These are phyloP conservation scores for Penicillium hordei DNA, from an alignment of 2,329 filamentous ascomycete genomes.

Conservation along the genomic window DNA sequence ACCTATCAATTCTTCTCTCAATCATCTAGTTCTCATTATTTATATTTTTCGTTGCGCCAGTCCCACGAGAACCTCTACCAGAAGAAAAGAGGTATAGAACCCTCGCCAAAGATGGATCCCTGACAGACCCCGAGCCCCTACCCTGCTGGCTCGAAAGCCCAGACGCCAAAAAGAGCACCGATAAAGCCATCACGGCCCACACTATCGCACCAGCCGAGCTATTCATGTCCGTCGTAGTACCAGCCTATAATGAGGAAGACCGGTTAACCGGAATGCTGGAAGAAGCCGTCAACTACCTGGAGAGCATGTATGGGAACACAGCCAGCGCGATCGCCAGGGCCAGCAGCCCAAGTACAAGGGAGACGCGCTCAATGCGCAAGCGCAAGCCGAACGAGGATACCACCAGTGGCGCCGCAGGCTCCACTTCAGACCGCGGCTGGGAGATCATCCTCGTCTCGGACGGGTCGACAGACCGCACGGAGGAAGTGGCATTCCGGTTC, in stretches of 20 bases:
- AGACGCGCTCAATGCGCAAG: slow-evolving; percentile 21
- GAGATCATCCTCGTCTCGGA: slow-evolving; percentile 93
- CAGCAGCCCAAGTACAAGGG: slow-evolving; percentile 7
- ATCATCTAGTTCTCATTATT: slow-evolving; percentile 60
- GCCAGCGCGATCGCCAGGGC: slow-evolving; percentile 16
- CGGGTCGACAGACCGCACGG: slow-evolving; percentile 79
- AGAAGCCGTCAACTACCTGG: slow-evolving; percentile 85
- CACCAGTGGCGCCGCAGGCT: slow-evolving; percentile 35
- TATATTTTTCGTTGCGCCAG: slow-evolving; percentile 74
- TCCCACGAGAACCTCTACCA: slow-evolving; percentile 68
- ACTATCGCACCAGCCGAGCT: slow-evolving; percentile 72
- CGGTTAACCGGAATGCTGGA: slow-evolving; percentile 81
- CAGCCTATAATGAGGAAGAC: slow-evolving; percentile 91
- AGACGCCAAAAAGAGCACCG: slow-evolving; percentile 58
- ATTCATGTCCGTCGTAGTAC: slow-evolving; percentile 89
- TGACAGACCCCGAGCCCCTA: slow-evolving; percentile 56
- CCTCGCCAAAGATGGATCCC: slow-evolving; percentile 63
- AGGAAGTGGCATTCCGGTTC: slow-evolving; percentile 76
- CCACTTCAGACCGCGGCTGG: slow-evolving; percentile 61
- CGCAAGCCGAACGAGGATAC: slow-evolving; percentile 31
- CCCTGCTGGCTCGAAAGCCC: slow-evolving; percentile 87
- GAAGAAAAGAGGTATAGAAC: slow-evolving; percentile 87
- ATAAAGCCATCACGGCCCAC: slow-evolving; percentile 58
- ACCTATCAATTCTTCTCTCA: background rate
- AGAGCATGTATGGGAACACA: slow-evolving; percentile 66